Base-by-base conservation (phyloP, 495 filamentous ascomycete species). In the Polyplosphaeria fusca region DNA sequence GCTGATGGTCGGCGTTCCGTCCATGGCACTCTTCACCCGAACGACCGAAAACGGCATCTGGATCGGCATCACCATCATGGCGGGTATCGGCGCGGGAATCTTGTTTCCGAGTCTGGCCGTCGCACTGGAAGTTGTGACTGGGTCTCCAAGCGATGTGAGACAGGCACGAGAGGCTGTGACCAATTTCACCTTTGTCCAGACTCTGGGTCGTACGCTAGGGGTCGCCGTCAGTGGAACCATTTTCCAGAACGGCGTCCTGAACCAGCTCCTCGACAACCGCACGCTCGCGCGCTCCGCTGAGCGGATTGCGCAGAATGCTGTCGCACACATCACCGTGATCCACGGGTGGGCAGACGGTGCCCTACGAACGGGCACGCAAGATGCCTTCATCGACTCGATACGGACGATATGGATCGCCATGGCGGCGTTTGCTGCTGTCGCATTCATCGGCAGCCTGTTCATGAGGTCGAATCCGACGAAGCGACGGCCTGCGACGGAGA, bases 171-270 rank as follows among this genome's bases (percentile, higher is more conserved):
- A 72, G 35, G 77, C 76, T 0, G 75, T 77, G 0, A 74, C 73
- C 1, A 77, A 83, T 68, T 81, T 82, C 40, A 73, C 76, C 16
- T 83, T 86, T 52, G 74, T 79, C 58, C 74, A 81, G 1, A 73
- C 75, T 0, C 73, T 83, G 63, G 85, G 83, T 5, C 82, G 84
- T 77, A 77, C 78, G 14, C 60, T 84, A n/a, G 83, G 83, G 1
- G 73, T 87, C 14, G 82, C 80, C 12, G 68, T 86, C 24, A 77
- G 79, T 3, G 78, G 77, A 5, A 70, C 76, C 0, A 69, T 82
- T 3, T 80, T 86, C 55, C 76, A 85, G 52, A 85, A 82, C 53
- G 53, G 70, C 37, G 73, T 79, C 60, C 67, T 65, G 26, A 46
- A 59, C 14, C 71, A 76, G 55, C 64, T 82, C 0, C 14, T 37